phyloP scores from a whole-genome alignment of 2,329 filamentous ascomycete species.

The Xylaria sp. region DNA sequence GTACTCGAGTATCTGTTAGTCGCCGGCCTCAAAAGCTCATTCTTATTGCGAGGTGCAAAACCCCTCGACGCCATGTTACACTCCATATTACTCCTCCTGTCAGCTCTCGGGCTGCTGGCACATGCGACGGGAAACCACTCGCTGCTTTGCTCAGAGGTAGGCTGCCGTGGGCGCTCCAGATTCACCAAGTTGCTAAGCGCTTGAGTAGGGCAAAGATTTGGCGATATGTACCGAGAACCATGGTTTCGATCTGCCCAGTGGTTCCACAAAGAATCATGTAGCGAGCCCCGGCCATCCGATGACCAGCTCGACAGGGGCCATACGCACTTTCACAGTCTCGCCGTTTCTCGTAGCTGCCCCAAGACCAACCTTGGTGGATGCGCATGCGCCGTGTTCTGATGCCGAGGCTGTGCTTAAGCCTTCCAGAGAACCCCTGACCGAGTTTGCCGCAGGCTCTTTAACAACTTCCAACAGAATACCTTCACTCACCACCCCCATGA shows the following conservation, averaged over 20 bases:
- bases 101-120: constrained; percentile 24
- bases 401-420: not conserved
- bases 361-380: constrained; percentile 8
- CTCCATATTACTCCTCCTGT: constrained; percentile 26
- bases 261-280: constrained; percentile 16
- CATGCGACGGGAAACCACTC: constrained; percentile 33
- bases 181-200: constrained; percentile 23
- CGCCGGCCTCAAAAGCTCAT: not conserved
- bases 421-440: not conserved
- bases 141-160: constrained; percentile 43
- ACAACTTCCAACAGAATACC: constrained; percentile 6
- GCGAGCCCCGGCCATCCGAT: constrained; percentile 8
- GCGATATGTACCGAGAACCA: constrained; percentile 43
- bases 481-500: not conserved
- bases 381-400: not conserved
- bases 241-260: constrained; percentile 42
- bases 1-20: not conserved
- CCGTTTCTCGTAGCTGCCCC: constrained; percentile 30
- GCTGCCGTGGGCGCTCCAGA: constrained; percentile 10
- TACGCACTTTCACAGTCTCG: constrained; percentile 30
- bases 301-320: constrained; percentile 11
- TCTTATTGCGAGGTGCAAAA: not conserved
- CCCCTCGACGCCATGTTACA: constrained; percentile 24
- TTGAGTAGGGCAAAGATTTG: constrained; percentile 43
- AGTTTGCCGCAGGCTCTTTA: not conserved